Evolutionary conservation across 2,329 filamentous ascomycete genomes (phyloP).

Genomic region (Verticillium nubilum): DNA sequence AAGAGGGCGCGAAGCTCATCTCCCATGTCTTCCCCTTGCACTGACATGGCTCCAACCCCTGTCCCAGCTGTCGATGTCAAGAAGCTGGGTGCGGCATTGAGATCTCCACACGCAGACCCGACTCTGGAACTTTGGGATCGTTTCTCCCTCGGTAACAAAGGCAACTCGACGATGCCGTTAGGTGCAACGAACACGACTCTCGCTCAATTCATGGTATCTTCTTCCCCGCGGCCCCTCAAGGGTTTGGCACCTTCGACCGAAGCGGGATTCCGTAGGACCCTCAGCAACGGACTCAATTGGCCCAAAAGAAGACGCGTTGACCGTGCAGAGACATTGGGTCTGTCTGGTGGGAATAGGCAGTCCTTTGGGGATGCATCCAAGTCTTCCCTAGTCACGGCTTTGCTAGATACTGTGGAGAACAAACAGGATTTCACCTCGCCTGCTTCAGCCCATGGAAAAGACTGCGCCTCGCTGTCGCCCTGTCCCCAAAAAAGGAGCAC

Average conservation of each 20-base stretch:
- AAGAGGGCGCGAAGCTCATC: conserved; percentile 74
- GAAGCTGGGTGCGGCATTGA: conserved; percentile 52
- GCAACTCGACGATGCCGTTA: conserved; percentile 29
- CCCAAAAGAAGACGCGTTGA: conserved; percentile 63
- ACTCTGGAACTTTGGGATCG: conserved; percentile 73
- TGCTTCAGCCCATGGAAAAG: background rate
- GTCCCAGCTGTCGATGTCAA: conserved; percentile 46
- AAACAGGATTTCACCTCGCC: conserved; percentile 29
- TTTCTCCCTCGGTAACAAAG: conserved; percentile 50
- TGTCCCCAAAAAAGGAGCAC: conserved; percentile 34
- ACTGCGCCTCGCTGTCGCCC: conserved; percentile 27
- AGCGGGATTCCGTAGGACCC: conserved; percentile 53
- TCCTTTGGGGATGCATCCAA: conserved; percentile 43
- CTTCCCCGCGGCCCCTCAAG: conserved; percentile 58
- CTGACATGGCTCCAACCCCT: conserved; percentile 35
- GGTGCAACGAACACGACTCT: conserved; percentile 52
- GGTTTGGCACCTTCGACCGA: conserved; percentile 30
- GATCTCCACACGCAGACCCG: conserved; percentile 65
- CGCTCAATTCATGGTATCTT: conserved; percentile 63
- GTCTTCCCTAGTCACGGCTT: conserved; percentile 51
- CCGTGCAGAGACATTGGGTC: conserved; percentile 27
- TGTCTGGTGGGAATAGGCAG: conserved; percentile 14
- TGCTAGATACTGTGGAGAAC: conserved; percentile 62
- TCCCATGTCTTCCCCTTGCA: conserved; percentile 61
- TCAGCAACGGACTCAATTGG: conserved; percentile 66